phyloP scores from a whole-genome alignment of 345 rosid species.

The Populus pruinosa region DNA sequence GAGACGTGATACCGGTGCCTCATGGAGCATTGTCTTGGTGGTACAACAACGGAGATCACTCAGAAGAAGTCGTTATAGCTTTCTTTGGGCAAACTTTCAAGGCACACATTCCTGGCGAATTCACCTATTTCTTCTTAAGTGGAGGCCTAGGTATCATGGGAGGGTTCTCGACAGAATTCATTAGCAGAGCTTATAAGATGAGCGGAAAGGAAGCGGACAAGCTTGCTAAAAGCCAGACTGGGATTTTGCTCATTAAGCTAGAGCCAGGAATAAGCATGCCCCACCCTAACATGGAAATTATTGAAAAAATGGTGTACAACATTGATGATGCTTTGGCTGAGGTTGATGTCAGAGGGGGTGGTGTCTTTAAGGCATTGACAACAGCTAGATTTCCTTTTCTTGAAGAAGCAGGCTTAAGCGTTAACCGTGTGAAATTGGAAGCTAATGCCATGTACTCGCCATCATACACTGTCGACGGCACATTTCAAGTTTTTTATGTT shows the following conservation, averaged over 20 bases:
- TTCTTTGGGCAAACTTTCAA: slow-evolving; percentile 34
- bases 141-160: slow-evolving; percentile 18
- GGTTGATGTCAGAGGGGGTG: slow-evolving; percentile 12
- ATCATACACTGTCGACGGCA: not conserved
- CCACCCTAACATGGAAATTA: not conserved
- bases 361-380: slow-evolving; percentile 11
- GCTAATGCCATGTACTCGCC: slow-evolving; percentile 29
- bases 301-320: slow-evolving; percentile 10
- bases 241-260: slow-evolving; percentile 14
- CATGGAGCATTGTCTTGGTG: slow-evolving; percentile 34
- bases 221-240: slow-evolving; percentile 24
- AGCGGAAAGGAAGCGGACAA: slow-evolving; percentile 5
- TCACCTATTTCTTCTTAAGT: slow-evolving; percentile 28
- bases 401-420: slow-evolving; percentile 25
- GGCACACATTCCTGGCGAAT: slow-evolving; percentile 22
- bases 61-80: slow-evolving; percentile 4
- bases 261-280: slow-evolving; percentile 19
- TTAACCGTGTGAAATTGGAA: slow-evolving; percentile 8
- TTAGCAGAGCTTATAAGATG: slow-evolving; percentile 11
- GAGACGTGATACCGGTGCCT: slow-evolving; percentile 28
- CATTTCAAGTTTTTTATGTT: slow-evolving; percentile 10
- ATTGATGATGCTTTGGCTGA: slow-evolving; percentile 8
- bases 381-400: slow-evolving; percentile 13
- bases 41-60: slow-evolving; percentile 29
- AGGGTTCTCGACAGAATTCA: slow-evolving; percentile 29